phyloP scores from a whole-genome alignment of 1,284 basidiomycete genomes.

The Sanghuangporus sanghuang region DNA sequence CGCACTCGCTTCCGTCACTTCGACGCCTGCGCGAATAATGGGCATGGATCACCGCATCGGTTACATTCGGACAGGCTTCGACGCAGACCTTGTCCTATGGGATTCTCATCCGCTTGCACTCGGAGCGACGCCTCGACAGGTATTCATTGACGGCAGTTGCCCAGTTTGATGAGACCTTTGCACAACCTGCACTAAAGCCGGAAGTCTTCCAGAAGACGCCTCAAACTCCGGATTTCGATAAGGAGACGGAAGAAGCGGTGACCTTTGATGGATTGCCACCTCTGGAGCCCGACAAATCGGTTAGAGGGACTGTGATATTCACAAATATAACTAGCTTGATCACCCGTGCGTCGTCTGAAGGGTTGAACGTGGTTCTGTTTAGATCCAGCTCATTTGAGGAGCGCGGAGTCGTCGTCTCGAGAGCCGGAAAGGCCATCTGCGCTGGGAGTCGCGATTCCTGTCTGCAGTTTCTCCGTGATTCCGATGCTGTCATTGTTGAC shows the following conservation, averaged over 20 bases:
- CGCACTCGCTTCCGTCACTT: conserved; percentile 73
- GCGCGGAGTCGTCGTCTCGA: conserved; percentile 36
- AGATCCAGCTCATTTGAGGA: conserved; percentile 17
- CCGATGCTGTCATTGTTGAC: conserved; percentile 21
- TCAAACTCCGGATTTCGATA: conserved; percentile 52
- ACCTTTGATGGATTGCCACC: conserved; percentile 65
- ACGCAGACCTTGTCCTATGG: conserved; percentile 61
- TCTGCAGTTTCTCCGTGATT: conserved; percentile 26
- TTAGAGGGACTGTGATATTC: conserved; percentile 44
- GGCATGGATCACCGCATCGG: conserved; percentile 84
- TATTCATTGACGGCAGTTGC: conserved; percentile 68
- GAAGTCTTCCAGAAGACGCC: conserved; percentile 43
- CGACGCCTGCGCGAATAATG: conserved; percentile 70
- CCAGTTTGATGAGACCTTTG: conserved; percentile 46
- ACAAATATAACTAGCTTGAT: conserved; percentile 51
- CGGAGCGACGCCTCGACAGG: conserved; percentile 67
- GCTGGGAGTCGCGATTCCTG: conserved; percentile 27
- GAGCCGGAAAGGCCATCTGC: conserved; percentile 37
- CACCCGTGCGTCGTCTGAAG: conserved; percentile 26
- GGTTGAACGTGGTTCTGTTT: conserved; percentile 25
- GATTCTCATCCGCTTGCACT: conserved; percentile 76
- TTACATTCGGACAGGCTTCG: conserved; percentile 55
- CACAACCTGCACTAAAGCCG: conserved; percentile 37
- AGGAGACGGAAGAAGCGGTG: conserved; percentile 48
- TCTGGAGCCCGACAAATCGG: conserved; percentile 35